These are phyloP conservation scores for Termitomyces sp. DNA, from an alignment of 768 basidiomycete species.

Conservation along the genomic window DNA sequence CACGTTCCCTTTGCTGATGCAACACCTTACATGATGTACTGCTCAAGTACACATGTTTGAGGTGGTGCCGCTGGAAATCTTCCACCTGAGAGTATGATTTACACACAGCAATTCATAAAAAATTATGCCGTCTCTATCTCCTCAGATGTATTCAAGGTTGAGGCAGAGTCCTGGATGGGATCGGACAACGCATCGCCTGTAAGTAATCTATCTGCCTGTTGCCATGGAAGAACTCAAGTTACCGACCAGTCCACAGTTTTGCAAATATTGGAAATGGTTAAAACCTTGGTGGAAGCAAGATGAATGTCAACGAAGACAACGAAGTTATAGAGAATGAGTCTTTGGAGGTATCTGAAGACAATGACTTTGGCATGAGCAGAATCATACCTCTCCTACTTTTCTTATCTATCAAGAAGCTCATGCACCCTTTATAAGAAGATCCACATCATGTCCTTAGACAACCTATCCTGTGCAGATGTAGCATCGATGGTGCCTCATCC, in stretches of 20 bases:
- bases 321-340: neutral
- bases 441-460: constrained; percentile 13
- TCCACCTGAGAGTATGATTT: neutral
- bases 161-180: neutral
- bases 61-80: neutral
- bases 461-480: too few species aligned
- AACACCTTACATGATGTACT: too few species aligned
- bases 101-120: neutral
- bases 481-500: constrained; percentile 24
- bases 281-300: neutral
- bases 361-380: too few species aligned
- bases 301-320: neutral
- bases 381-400: too few species aligned
- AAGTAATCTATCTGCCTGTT: neutral
- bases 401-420: neutral
- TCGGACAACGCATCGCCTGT: too few species aligned
- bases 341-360: too few species aligned
- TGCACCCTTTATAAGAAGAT: constrained; percentile 14
- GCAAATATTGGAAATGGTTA: neutral
- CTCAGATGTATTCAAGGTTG: neutral
- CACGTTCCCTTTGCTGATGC: too few species aligned
- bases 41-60: too few species aligned
- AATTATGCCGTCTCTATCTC: neutral
- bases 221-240: neutral
- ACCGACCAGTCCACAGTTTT: neutral